phyloP scores from a whole-genome alignment of 768 basidiomycete genomes.

The Tricholomella constricta region DNA sequence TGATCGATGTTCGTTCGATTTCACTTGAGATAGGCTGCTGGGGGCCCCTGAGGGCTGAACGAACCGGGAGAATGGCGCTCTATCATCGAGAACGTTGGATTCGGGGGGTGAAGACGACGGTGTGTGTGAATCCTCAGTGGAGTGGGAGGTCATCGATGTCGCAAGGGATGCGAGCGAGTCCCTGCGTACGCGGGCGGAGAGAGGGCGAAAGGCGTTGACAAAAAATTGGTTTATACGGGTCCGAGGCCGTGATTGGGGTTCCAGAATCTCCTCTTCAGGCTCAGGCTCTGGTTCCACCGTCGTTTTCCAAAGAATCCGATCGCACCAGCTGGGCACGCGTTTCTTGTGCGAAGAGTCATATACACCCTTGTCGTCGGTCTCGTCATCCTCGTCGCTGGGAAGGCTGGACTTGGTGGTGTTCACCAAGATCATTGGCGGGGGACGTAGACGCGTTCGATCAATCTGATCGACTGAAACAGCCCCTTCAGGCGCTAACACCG shows the following conservation, averaged over 20 bases:
- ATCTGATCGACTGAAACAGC: slow-evolving; percentile 15
- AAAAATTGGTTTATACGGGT: slow-evolving; percentile 57
- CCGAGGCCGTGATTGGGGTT: slow-evolving; percentile 34
- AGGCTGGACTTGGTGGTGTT: slow-evolving; percentile 38
- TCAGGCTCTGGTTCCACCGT: slow-evolving; percentile 54
- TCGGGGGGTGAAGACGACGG: slow-evolving; percentile 26
- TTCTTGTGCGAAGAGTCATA: slow-evolving; percentile 83
- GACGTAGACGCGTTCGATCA: slow-evolving; percentile 22
- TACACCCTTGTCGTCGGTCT: slow-evolving; percentile 57
- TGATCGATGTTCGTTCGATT: slow-evolving; percentile 30
- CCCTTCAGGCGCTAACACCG: slow-evolving; percentile 7
- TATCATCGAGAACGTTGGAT: slow-evolving; percentile 15
- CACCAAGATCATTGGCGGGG: slow-evolving; percentile 31
- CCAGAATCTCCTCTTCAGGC: slow-evolving; percentile 33
- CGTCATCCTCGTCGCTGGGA: slow-evolving; percentile 38
- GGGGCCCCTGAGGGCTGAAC: slow-evolving; percentile 15
- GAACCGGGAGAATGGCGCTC: slow-evolving; percentile 24
- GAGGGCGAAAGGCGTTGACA: slow-evolving; percentile 52
- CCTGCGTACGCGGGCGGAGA: slow-evolving; percentile 37
- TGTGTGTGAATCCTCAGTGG: slow-evolving; percentile 20
- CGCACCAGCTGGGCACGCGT: slow-evolving; percentile 89
- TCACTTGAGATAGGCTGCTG: slow-evolving; percentile 12
- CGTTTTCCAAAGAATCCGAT: slow-evolving; percentile 82
- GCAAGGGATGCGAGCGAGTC: slow-evolving; percentile 38
- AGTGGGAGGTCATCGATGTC: slow-evolving; percentile 19